Evolutionary conservation across 805 yeast species (phyloP), one percentile per base, ranked within the genome.

Genomic region (Candida anglica): DNA sequence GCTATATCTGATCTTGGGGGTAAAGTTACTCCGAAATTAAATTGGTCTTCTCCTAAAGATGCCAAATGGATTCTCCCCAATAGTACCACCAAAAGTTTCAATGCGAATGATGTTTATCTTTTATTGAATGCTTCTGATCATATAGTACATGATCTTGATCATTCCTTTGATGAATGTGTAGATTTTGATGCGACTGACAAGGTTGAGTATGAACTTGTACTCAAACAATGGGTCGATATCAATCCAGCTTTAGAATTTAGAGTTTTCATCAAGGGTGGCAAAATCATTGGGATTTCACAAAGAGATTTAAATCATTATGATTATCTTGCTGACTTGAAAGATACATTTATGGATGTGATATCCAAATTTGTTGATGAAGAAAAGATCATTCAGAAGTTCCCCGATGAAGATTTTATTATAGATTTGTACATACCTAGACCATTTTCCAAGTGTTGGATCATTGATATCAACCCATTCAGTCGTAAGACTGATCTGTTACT

Each of bases 21-120:
- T 0, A 61, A 76, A 1, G 86, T 88, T 2, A 71, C 86, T 1
- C 98, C 98, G 1, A 93, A 93, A 51, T 63, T 91, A 46, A 93
- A 93, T 64, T 93, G 98, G 98, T 87, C 97, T 1, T 84, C 96
- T 2, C 98, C 99, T 1, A 81, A 80, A 51, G 99, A 93, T 60
- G 86, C 98, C 2, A 75, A 80, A 0, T 93, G 98, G 98, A 91
- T 93, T 15, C 61, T 84, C 48, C 72, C 93, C 2, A 78, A 83
- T 20, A 85, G 86, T 48, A 71, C 86, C 3, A 73, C 83, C 72
- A 73, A 76, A 48, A 89, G 98, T 50, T 66, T 61, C 11, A 72
- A 71, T 20, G 77, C 82, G 0, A 72, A 80, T 24, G 99, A 93
- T 43, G 60, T 93, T 0, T 93, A 88, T 43, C 55, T 93, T 30